Evolutionary conservation across 148 eudicot species (phyloP), one percentile per base, ranked within the genome.

Genomic region (Euryodendron excelsum): DNA sequence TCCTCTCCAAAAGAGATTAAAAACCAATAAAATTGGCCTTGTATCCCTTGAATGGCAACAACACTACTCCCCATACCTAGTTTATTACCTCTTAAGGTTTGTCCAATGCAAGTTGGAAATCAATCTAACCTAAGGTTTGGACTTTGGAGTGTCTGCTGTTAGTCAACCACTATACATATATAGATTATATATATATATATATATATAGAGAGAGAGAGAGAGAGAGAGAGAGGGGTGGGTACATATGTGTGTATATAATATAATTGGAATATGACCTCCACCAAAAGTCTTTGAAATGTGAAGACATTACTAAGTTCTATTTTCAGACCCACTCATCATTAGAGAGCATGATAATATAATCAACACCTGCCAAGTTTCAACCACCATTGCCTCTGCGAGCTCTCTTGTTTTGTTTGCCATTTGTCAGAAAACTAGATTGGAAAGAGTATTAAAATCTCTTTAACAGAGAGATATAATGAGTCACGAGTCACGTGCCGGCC

Each of bases 261-360:
- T 6, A 30, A 34, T 33, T 31, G 41, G 69, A 64, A 64, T 64
- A 41, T 33, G 41, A 15, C 21, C 41, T 64, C 33, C 39, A 64
- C 39, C 69, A 28, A 66, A 66, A 66, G 27, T 17, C 25, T 55
- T 52, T 52, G 37, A 30, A 52, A 52, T 28, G 44, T 72, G 75
- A 53, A 72, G 76, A 72, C 63, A 72, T 53, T 15, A 12, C 3
- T 53, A 30, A 17, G 39, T 48, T 71, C 55, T 3, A 7, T 48
- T 25, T n/a, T 10, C 11, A 53, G 55, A 52, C 58, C 37, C 71
- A 52, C 58, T 23, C 71, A 71, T 71, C 74, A 48, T 71, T 71
- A 39, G 59, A 48, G 23, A 13, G 58, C 74, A 48, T 31, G 14
- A 71, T 71, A 27, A 28, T 27, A 28, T 71, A 71, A 48, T 71